Evolutionary conservation across 179 eudicot species (phyloP), one percentile per base, ranked within the genome.

Genomic region (Beta corolliflora): DNA sequence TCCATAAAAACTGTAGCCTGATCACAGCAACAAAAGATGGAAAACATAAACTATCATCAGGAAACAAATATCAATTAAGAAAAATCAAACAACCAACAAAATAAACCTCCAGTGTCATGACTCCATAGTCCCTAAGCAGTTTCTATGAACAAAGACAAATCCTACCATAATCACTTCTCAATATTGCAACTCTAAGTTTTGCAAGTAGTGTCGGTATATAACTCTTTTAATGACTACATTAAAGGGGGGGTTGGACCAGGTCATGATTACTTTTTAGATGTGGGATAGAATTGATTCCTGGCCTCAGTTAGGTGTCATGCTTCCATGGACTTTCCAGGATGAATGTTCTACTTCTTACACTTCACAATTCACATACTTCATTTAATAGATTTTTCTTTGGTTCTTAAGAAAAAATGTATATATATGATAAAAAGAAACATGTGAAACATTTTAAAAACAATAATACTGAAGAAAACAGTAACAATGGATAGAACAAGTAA

Each of bases 381-480:
- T 29, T 7, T 45, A n/a, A 15, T 18, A 59, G 44, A 65, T 29
- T 25, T 36, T 65, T 23, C 69, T 23, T 23, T 9, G 44, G n/a
- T 19, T 18, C 14, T 45, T 7, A 7, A 70, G 18, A 70, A 48
- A 48, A 48, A 48, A 48, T 48, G 7, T 5, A 46, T 5, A 48
- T 48, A 9, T 3, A 36, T 56, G 36, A n/a, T 21, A 15, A 46
- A 71, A 13, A 10, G 5, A 13, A 31, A 46, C 10, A 80, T 5
- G 41, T 25, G 64, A 19, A 53, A 23, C 9, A 54, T 41, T 46
- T 41, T 67, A 13, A 21, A 31, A 13, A 83, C 45, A 63, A 48
- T 18, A 80, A 76, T 4, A 46, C 16, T 12, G 66, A 78, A 79
- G 60, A 74, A 79, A 52, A n/a, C 36, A 80, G 23, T 31, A 61